Evolutionary conservation across 129 eudicot genomes (phyloP).

Genomic region (Tagetes patula): DNA sequence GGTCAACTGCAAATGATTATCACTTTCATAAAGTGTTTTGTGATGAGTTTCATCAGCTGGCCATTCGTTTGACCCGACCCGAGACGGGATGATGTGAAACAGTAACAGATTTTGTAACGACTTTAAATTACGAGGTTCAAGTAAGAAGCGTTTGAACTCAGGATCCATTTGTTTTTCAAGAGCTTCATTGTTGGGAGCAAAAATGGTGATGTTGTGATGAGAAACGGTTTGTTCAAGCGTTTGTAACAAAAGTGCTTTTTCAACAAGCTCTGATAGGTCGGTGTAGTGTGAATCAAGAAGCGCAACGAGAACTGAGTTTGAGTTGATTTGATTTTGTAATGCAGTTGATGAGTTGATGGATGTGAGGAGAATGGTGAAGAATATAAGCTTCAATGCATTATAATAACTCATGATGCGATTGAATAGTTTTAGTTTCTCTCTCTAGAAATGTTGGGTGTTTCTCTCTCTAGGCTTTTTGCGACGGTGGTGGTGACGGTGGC

Average conservation of each 20-base stretch:
- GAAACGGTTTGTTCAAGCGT: conserved; percentile 66
- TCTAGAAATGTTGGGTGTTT: not conserved
- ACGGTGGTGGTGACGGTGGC: not conserved
- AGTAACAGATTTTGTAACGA: conserved; percentile 69
- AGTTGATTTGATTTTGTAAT: conserved; percentile 57
- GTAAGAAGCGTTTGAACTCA: conserved; percentile 77
- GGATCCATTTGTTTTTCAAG: conserved; percentile 72
- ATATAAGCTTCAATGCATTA: conserved; percentile 39
- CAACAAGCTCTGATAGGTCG: conserved; percentile 79
- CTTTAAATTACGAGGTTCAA: conserved; percentile 70
- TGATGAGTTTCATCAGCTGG: conserved; percentile 38
- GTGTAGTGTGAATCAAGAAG: conserved; percentile 88
- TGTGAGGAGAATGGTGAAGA: conserved; percentile 19
- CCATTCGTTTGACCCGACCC: conserved; percentile 68
- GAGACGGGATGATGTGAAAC: conserved; percentile 68
- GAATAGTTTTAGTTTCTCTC: not conserved
- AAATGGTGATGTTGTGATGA: conserved; percentile 70
- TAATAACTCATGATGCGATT: conserved; percentile 62
- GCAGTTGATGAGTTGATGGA: conserved; percentile 25
- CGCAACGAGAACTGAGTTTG: conserved; percentile 85
- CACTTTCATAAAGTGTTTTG: conserved; percentile 38
- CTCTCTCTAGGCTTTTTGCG: conserved; percentile 12
- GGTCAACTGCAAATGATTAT: conserved; percentile 27
- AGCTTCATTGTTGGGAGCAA: conserved; percentile 86
- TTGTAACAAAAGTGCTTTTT: conserved; percentile 73